Evolutionary conservation across 768 basidiomycete species (phyloP), one percentile per base, ranked within the genome.

Genomic region (Candolleomyces aberdarensis): DNA sequence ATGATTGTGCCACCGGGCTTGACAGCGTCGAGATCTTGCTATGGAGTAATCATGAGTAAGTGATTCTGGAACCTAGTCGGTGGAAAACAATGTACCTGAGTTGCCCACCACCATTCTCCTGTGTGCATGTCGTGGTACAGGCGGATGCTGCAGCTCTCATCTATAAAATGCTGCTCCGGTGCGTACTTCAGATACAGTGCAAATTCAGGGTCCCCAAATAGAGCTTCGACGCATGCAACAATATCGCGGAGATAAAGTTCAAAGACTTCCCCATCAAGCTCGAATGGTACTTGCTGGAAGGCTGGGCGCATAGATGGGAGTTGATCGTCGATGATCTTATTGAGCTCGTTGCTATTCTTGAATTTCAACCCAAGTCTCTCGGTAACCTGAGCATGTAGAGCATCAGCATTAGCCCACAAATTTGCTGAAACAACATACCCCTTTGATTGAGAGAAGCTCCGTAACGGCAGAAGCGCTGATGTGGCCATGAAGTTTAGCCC

Each of bases 91-190:
- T 74, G 29, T 62, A 81, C 82, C 71, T 83, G 82, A 1, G 72
- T 76, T 10, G 52, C 51, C 81, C 81, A 83, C 83, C 81, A 83
- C 83, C 83, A 84, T 50, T 75, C 72, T 0, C 77, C 80, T 0
- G 79, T 83, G 46, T 81, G 70, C 74, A 83, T 76, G 49, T 83
- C 79, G 63, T 74, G 69, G 59, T 74, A 81, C 0, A 80, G 15
- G 0, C 72, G 59, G 0, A 59, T 47, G 1, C 49, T 71, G 9
- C 67, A 29, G 7, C 70, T 67, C 0, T 52, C 62, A 59, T 78
- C 75, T 0, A 63, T 39, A 58, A 73, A 81, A 50, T 80, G 78
- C 2, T 66, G 60, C 59, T 79, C 78, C 0, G 78, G 80, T 1
- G 58, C 60, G 56, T 76, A 68, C 2, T 69, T 59, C 0, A 80